phyloP scores from a whole-genome alignment of 768 basidiomycete genomes.

The Clavaria fumosa region DNA sequence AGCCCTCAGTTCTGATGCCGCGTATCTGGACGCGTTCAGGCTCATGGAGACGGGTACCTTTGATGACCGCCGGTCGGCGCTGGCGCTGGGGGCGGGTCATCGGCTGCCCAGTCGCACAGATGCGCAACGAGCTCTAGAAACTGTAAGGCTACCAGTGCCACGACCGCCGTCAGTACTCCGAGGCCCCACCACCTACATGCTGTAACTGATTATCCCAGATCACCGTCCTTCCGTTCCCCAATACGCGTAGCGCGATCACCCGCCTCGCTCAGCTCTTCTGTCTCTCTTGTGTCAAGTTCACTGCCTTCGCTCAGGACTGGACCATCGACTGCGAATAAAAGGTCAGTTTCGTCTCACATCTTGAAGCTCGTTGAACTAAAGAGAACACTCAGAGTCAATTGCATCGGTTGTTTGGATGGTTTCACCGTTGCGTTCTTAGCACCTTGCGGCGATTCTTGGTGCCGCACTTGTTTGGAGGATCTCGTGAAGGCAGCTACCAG shows the following conservation, averaged over 20 bases:
- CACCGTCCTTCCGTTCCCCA: too few relatives aligned
- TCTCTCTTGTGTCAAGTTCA: too few relatives aligned
- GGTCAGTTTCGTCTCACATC: too few relatives aligned
- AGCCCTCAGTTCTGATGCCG: slow-evolving; percentile 23
- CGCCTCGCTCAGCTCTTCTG: too few relatives aligned
- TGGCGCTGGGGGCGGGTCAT: slow-evolving; percentile 21
- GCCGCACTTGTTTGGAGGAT: slow-evolving; percentile 17
- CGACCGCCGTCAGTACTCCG: neutral
- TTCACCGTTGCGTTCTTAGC: slow-evolving; percentile 13
- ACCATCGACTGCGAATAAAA: too few relatives aligned
- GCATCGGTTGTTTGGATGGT: slow-evolving; percentile 8
- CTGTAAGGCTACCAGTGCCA: neutral
- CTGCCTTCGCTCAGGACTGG: too few relatives aligned
- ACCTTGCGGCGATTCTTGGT: slow-evolving; percentile 24
- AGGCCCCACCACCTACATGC: neutral
- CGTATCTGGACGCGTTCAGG: slow-evolving; percentile 17
- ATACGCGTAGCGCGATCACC: too few relatives aligned
- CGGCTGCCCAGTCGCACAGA: slow-evolving; percentile 16
- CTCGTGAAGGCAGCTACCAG: slow-evolving; percentile 20
- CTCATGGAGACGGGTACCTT: slow-evolving; percentile 22
- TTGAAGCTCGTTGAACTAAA: too few relatives aligned
- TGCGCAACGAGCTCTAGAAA: slow-evolving; percentile 5
- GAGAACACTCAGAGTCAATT: too few relatives aligned
- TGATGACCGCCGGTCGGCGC: slow-evolving; percentile 28
- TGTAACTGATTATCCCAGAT: too few relatives aligned